Evolutionary conservation across 768 basidiomycete species (phyloP).

Genomic region (Leccinum truebloodii): DNA sequence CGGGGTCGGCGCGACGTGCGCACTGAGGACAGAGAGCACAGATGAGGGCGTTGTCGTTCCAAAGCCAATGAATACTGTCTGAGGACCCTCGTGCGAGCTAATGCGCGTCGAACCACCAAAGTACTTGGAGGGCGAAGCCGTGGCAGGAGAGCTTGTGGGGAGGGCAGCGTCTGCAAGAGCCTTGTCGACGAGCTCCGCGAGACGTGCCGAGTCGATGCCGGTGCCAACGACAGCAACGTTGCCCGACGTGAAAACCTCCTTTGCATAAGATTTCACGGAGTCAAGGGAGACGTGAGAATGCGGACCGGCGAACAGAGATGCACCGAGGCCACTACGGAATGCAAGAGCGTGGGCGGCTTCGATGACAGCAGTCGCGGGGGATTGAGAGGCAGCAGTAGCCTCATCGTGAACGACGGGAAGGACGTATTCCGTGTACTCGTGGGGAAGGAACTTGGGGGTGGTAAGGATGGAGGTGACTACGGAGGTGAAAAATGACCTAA

Average conservation of each 20-base stretch:
- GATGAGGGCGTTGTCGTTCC: slow-evolving; percentile 69
- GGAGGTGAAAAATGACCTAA: slow-evolving; percentile 86
- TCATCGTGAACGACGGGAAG: slow-evolving; percentile 72
- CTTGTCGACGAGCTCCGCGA: slow-evolving; percentile 71
- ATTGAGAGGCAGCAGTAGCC: slow-evolving; percentile 53
- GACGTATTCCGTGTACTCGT: slow-evolving; percentile 77
- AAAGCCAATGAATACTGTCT: slow-evolving; percentile 87
- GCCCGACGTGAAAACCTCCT: slow-evolving; percentile 68
- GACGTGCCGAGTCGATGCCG: slow-evolving; percentile 72
- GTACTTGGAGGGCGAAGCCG: slow-evolving; percentile 43
- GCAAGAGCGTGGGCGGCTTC: slow-evolving; percentile 89
- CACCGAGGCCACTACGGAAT: slow-evolving; percentile 93
- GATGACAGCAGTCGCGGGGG: slow-evolving; percentile 70
- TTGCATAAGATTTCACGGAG: slow-evolving; percentile 75
- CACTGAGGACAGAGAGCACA: slow-evolving; percentile 76
- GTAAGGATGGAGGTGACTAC: slow-evolving; percentile 83
- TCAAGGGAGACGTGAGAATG: slow-evolving; percentile 61
- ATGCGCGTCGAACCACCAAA: slow-evolving; percentile 89
- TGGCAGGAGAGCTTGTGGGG: slow-evolving; percentile 38
- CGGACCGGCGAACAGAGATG: slow-evolving; percentile 82
- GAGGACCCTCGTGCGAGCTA: slow-evolving; percentile 56
- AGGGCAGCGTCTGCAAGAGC: slow-evolving; percentile 48
- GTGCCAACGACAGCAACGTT: slow-evolving; percentile 88
- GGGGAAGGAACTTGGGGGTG: slow-evolving; percentile 77
- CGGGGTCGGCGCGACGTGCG: slow-evolving; percentile 75